Evolutionary conservation across 1,139 yeast species (phyloP).

Genomic region (Yamadazyma blattariae): DNA sequence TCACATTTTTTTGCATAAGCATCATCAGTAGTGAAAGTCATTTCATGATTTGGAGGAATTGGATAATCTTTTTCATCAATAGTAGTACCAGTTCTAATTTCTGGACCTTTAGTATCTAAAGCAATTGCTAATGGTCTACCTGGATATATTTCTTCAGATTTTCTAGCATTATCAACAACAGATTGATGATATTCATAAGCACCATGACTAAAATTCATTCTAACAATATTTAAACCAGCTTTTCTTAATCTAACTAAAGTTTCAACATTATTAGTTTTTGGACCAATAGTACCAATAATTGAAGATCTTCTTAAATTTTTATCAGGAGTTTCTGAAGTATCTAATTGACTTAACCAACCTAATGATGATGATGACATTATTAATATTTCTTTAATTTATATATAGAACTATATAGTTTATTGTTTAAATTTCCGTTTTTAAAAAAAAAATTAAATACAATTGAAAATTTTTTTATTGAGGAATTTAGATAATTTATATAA

Average conservation of each 20-base stretch:
- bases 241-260: constrained; percentile 83
- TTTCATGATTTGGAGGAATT: constrained; percentile 80
- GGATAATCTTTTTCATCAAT: constrained; percentile 74
- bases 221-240: constrained; percentile 95
- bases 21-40: constrained; percentile 91
- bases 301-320: constrained; percentile 90
- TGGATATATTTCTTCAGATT: constrained; percentile 83
- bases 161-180: constrained; percentile 93
- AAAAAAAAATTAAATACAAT: no score
- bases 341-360: constrained; percentile 80
- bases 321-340: constrained; percentile 77
- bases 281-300: constrained; percentile 97
- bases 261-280: constrained; percentile 91
- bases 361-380: constrained; percentile 33
- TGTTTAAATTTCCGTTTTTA: no score
- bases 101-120: constrained; percentile 99
- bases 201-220: constrained; percentile 99
- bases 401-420: no score
- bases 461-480: neutral
- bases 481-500: neutral
- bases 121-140: constrained; percentile 99
- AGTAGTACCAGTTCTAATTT: constrained; percentile 98
- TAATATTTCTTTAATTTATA: neutral
- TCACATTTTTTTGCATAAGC: constrained; percentile 68
- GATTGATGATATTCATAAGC: constrained; percentile 95